These are phyloP conservation scores for Fusarium albosuccineum DNA, from an alignment of 2,329 filamentous ascomycete genomes.

Conservation along the genomic window DNA sequence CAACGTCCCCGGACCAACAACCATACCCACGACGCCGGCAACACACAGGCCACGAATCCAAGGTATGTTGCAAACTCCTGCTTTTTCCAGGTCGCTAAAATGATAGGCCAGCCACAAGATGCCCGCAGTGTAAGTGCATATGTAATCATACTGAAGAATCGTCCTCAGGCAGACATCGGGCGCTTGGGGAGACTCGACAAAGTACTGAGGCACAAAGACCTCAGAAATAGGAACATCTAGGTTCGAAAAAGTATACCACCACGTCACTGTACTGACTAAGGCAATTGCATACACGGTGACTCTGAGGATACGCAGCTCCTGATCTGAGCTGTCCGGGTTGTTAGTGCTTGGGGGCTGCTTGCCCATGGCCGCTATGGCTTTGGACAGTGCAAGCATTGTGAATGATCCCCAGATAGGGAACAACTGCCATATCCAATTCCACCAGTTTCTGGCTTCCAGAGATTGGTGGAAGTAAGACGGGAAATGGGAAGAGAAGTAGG, in stretches of 20 bases:
- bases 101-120: conserved; percentile 44
- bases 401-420: conserved; percentile 45
- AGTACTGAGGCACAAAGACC: conserved; percentile 43
- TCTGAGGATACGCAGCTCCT: conserved; percentile 4
- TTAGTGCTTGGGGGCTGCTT: rapidly evolving
- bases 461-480: conserved; percentile 37
- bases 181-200: conserved; percentile 31
- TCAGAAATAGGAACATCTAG: conserved; percentile 21
- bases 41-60: conserved; percentile 8
- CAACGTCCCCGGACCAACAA: conserved; percentile 33
- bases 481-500: conserved; percentile 39
- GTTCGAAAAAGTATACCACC: conserved; percentile 37
- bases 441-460: conserved; percentile 45
- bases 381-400: conserved; percentile 30
- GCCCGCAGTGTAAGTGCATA: conserved; percentile 33
- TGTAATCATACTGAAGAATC: conserved; percentile 48
- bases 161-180: conserved; percentile 29
- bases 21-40: neutral
- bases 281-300: conserved; percentile 5
- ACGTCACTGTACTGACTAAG: conserved; percentile 12
- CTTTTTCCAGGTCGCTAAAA: conserved; percentile 41
- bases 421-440: conserved; percentile 50
- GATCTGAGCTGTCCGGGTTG: neutral
- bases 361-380: neutral
- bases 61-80: conserved; percentile 28